These are phyloP conservation scores for Pythium chondricola DNA, from an alignment of 352 stramenopile genomes.

Conservation along the genomic window DNA sequence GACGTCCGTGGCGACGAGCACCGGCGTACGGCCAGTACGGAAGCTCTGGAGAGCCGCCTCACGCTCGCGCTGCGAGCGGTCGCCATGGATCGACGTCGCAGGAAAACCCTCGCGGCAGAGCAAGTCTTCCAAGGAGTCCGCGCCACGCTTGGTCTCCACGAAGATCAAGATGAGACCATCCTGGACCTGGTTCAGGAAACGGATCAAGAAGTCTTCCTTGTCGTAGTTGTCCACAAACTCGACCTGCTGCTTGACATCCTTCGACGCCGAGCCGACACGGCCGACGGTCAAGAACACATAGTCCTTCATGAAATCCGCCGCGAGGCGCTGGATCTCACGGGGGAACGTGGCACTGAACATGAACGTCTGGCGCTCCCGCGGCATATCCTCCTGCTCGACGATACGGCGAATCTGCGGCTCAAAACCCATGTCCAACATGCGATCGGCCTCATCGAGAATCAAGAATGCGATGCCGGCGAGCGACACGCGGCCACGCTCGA, in stretches of 20 bases:
- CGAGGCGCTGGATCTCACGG: conserved; percentile 93
- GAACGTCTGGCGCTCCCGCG: conserved; percentile 96
- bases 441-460: conserved; percentile 98
- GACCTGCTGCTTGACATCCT: conserved; percentile 97
- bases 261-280: conserved; percentile 94
- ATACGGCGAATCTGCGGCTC: conserved; percentile 98
- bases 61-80: conserved; percentile 95
- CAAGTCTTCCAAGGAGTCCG: conserved; percentile 95
- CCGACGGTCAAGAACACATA: conserved; percentile 99
- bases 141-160: conserved; percentile 97
- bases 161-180: conserved; percentile 96
- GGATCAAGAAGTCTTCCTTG: conserved; percentile 95
- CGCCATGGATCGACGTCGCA: conserved; percentile 96
- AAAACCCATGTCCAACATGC: conserved; percentile 99
- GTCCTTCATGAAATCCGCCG: conserved; percentile 96
- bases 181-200: conserved; percentile 92
- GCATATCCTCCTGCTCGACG: conserved; percentile 97
- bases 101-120: conserved; percentile 90
- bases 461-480: conserved; percentile 91
- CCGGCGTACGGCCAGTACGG: conserved; percentile 84
- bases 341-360: conserved; percentile 99
- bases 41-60: conserved; percentile 92
- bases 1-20: conserved; percentile 98
- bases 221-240: conserved; percentile 97
- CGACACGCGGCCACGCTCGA: conserved; percentile 91